Evolutionary conservation across 2,329 filamentous ascomycete species (phyloP).

Genomic region (Alternaria sp.): DNA sequence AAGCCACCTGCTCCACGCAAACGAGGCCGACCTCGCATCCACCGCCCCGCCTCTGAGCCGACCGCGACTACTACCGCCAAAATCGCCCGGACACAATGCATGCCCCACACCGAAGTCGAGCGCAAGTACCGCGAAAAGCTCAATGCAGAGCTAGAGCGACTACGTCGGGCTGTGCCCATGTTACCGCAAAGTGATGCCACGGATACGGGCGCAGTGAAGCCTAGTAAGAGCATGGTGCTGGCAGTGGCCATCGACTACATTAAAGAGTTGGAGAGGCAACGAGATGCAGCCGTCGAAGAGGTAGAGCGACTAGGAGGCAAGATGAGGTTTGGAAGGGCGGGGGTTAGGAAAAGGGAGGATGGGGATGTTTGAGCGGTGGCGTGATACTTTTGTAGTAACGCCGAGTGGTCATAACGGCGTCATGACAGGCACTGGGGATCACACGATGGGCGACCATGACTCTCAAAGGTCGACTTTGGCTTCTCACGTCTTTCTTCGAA

Average conservation of each 20-base stretch:
- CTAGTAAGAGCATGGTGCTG: conserved; percentile 20
- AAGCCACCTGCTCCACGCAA: conserved; percentile 11
- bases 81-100: conserved; percentile 9
- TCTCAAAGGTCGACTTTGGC: background rate
- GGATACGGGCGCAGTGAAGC: conserved; percentile 14
- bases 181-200: conserved; percentile 20
- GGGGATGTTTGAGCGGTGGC: background rate
- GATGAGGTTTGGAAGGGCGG: conserved; percentile 4
- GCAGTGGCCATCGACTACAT: conserved; percentile 24
- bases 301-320: conserved; percentile 15
- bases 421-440: background rate
- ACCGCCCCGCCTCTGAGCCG: conserved; percentile 7
- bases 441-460: background rate
- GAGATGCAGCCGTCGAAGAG: conserved; percentile 14
- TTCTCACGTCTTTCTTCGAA: background rate
- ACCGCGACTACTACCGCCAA: background rate
- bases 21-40: conserved; percentile 9
- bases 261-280: conserved; percentile 12
- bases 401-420: background rate
- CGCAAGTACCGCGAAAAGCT: conserved; percentile 24
- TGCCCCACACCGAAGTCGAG: conserved; percentile 33
- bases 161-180: conserved; percentile 30
- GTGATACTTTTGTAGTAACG: background rate
- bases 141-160: conserved; percentile 32
- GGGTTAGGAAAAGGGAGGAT: background rate